These are phyloP conservation scores for Dryadomyces sulphureus DNA, from an alignment of 2,329 filamentous ascomycete species.

Conservation along the genomic window DNA sequence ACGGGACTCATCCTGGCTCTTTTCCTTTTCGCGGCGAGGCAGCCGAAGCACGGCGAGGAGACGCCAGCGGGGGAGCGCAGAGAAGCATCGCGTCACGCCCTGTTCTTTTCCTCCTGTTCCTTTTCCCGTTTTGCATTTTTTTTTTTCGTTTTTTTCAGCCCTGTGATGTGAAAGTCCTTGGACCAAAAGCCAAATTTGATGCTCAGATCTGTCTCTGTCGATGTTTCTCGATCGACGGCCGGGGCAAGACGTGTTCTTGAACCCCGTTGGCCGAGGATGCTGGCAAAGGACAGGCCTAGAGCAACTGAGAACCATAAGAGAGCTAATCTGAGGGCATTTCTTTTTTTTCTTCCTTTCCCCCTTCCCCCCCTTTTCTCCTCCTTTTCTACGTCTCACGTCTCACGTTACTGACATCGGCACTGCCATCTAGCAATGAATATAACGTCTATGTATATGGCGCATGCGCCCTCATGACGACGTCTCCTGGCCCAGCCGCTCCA, in stretches of 20 bases:
- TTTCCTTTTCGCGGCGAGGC: slow-evolving; percentile 3
- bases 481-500: slow-evolving; percentile 48
- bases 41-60: not conserved
- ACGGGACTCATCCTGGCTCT: slow-evolving; percentile 6
- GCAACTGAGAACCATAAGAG: slow-evolving; percentile 9
- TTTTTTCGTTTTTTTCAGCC: not conserved
- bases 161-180: slow-evolving; percentile 7
- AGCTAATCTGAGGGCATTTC: slow-evolving; percentile 9
- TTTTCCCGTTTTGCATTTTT: not conserved
- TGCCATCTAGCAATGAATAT: not conserved
- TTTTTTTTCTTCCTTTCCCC: not conserved
- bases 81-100: not conserved
- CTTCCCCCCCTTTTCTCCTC: not conserved
- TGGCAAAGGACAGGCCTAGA: not conserved
- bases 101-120: not conserved
- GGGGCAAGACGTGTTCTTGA: not conserved
- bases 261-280: slow-evolving; percentile 1
- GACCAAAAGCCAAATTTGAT: slow-evolving; percentile 13
- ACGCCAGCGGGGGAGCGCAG: not conserved
- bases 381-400: not conserved
- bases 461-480: slow-evolving; percentile 15
- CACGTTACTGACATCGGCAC: not conserved
- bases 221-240: not conserved
- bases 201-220: not conserved
- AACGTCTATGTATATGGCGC: not conserved